Conservation (phyloP, 768 basidiomycete species). For the Leccinum aurantiacum region DNA sequence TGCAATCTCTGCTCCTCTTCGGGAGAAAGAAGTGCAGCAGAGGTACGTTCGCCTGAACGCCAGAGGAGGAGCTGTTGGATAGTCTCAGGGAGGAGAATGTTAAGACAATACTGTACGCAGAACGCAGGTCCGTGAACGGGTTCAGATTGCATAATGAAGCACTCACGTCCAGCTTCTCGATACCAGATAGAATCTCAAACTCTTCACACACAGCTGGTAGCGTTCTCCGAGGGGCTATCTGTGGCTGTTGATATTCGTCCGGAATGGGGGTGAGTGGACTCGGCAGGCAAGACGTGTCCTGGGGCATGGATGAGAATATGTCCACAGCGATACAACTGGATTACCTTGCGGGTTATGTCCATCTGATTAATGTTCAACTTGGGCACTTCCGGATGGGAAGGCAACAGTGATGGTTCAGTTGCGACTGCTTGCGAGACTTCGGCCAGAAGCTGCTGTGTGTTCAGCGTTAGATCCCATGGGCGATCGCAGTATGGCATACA, state of each 20-base stretch:
- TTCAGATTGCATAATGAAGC: background rate
- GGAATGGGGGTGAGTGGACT: constrained; percentile 23
- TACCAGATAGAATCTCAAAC: constrained; percentile 42
- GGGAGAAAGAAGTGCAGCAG: constrained; percentile 45
- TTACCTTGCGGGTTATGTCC: constrained; percentile 14
- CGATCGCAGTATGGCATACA: constrained; percentile 22
- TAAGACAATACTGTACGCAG: constrained; percentile 59
- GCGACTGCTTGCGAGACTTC: constrained; percentile 32
- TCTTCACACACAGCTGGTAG: constrained; percentile 39
- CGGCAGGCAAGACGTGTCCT: constrained; percentile 22
- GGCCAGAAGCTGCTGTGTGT: constrained; percentile 24
- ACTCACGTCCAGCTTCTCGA: constrained; percentile 56
- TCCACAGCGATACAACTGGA: background rate
- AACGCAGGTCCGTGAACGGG: constrained; percentile 2
- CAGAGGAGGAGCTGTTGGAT: constrained; percentile 73
- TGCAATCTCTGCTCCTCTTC: constrained; percentile 60
- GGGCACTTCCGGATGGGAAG: constrained; percentile 25
- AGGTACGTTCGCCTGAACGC: constrained; percentile 59
- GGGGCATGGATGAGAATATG: background rate
- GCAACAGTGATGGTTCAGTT: constrained; percentile 28
- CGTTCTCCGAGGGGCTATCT: background rate
- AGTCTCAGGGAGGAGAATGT: constrained; percentile 70
- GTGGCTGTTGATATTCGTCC: constrained; percentile 10
- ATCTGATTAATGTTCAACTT: constrained; percentile 15
- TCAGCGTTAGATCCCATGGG: constrained; percentile 20